A percentile compares a stretch with the other conserved stretches of the same genome.
phyloP scores from a whole-genome alignment of 768 basidiomycete species.

The Daedalea quercina region DNA sequence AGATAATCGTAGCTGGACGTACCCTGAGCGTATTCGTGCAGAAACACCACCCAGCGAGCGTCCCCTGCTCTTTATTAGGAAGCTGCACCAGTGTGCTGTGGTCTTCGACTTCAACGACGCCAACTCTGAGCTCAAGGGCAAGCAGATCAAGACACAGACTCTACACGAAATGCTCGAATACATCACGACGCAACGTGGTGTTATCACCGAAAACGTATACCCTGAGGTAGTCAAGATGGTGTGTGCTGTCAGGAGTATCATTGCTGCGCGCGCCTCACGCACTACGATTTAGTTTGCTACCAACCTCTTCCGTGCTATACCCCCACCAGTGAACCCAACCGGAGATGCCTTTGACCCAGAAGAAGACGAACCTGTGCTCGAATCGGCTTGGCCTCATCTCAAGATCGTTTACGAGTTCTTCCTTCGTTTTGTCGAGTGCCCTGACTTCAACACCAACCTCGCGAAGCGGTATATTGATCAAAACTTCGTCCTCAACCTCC shows the following conservation, averaged over 20 bases:
- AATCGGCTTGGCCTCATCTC: constrained; percentile 98
- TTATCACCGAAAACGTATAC: constrained; percentile 96
- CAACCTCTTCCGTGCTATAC: constrained; percentile 99
- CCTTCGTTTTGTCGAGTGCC: constrained; percentile 95
- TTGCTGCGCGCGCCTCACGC: neutral
- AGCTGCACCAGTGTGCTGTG: constrained; percentile 93
- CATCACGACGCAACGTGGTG: constrained; percentile 92
- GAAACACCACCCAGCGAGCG: constrained; percentile 88
- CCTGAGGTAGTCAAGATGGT: constrained; percentile 99
- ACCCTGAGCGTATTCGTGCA: constrained; percentile 27
- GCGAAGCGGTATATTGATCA: constrained; percentile 99
- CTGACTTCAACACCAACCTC: constrained; percentile 96
- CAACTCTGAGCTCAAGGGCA: constrained; percentile 90
- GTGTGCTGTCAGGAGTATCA: constrained; percentile 23
- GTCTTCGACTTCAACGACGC: constrained; percentile 99
- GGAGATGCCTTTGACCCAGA: constrained; percentile 99
- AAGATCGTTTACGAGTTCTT: constrained; percentile 99
- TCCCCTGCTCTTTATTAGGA: constrained; percentile 86
- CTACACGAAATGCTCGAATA: constrained; percentile 99
- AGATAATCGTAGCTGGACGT: constrained; percentile 2
- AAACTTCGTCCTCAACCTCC: constrained; percentile 88
- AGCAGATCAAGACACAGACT: constrained; percentile 98
- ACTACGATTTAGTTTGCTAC: constrained; percentile 69
- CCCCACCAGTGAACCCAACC: constrained; percentile 96
- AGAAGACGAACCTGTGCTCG: constrained; percentile 97